A percentile compares a stretch with the other conserved stretches of the same genome.
These are phyloP conservation scores for Fonsecaea pedrosoi DNA, from an alignment of 2,329 filamentous ascomycete species.

Conservation along the genomic window DNA sequence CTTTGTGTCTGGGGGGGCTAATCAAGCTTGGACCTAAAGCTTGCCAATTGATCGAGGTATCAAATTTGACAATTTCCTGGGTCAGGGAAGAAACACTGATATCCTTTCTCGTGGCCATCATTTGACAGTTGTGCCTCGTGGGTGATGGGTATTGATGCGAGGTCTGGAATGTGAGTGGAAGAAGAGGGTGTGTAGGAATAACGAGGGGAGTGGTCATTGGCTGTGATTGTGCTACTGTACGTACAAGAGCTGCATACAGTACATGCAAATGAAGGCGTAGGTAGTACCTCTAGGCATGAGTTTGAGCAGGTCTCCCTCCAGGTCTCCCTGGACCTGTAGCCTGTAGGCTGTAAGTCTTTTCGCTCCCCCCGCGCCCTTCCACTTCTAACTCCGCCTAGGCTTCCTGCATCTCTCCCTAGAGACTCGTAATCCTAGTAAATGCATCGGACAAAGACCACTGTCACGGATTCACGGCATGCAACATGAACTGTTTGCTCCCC, in stretches of 20 bases:
- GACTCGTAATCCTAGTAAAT: neutral
- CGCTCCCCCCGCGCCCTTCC: too few species aligned
- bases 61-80: slow-evolving; percentile 25
- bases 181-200: neutral
- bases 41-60: slow-evolving; percentile 17
- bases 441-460: neutral
- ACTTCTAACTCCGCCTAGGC: neutral
- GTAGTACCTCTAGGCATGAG: too few species aligned
- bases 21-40: neutral
- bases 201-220: neutral
- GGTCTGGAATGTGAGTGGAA: neutral
- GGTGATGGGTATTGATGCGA: neutral
- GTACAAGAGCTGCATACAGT: neutral
- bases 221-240: neutral
- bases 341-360: too few species aligned
- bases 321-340: too few species aligned
- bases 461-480: slow-evolving; percentile 21
- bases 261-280: neutral
- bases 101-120: neutral
- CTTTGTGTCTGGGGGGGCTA: slow-evolving; percentile 6
- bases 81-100: neutral
- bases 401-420: neutral
- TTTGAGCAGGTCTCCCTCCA: too few species aligned
- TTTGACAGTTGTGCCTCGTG: neutral
- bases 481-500: slow-evolving; percentile 30